Conservation (phyloP, 2,329 filamentous ascomycete genomes). For the Diaporthe longicolla region DNA sequence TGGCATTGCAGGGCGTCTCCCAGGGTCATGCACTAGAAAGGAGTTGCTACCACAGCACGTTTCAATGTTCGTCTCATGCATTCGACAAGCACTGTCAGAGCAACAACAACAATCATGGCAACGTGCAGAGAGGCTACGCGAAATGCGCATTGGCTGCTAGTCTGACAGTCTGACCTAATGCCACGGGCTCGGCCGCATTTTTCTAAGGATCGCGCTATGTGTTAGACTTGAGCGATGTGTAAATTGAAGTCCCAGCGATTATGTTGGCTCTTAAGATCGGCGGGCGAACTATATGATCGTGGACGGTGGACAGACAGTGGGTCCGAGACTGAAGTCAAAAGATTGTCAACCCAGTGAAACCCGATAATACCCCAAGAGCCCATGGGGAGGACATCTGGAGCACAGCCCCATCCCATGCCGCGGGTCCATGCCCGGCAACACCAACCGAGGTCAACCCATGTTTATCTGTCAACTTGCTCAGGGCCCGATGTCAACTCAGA, state of each 20-base stretch:
- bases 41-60: conserved; percentile 24
- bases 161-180: neutral
- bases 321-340: neutral
- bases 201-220: neutral
- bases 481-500: neutral
- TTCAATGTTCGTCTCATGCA: conserved; percentile 39
- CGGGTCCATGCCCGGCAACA: neutral
- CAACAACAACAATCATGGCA: neutral
- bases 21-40: conserved; percentile 32
- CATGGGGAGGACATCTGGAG: neutral
- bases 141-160: conserved; percentile 7
- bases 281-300: conserved; percentile 21
- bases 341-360: neutral
- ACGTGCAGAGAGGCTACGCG: neutral
- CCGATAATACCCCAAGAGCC: neutral
- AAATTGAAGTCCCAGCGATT: neutral
- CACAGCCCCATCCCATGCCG: neutral
- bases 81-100: conserved; percentile 6
- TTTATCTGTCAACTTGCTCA: conserved; percentile 6
- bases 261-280: conserved; percentile 9
- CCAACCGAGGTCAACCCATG: conserved; percentile 25
- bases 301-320: neutral
- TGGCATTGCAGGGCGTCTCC: conserved; percentile 29
- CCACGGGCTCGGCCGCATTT: neutral
- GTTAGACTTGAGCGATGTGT: neutral